Evolutionary conservation across 345 rosid species (phyloP).

Genomic region (Cardamine resedifolia): DNA sequence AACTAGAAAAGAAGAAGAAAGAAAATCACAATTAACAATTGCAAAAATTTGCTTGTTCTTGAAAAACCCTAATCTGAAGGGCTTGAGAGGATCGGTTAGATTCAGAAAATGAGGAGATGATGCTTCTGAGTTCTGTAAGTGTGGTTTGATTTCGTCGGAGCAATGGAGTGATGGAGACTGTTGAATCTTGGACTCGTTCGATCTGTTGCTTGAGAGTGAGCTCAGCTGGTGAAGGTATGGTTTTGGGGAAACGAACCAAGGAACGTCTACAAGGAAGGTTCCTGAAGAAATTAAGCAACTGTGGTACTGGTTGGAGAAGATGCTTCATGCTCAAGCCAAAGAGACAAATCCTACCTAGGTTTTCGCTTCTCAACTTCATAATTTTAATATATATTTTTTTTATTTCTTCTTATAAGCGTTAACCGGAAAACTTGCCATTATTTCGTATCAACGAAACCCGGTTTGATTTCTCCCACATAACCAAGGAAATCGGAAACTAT

Average conservation of each 20-base stretch:
- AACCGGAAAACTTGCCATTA: too few species aligned
- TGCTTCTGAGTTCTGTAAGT: conserved; percentile 25
- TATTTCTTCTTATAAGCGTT: too few species aligned
- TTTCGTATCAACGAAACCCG: too few species aligned
- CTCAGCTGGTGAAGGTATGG: conserved; percentile 19
- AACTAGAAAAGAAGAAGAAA: background rate
- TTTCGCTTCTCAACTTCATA: too few species aligned
- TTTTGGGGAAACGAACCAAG: conserved; percentile 16
- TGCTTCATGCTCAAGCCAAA: conserved; percentile 9
- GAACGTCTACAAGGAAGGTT: conserved; percentile 7
- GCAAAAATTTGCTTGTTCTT: background rate
- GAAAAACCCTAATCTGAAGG: conserved; percentile 42
- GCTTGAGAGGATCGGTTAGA: conserved; percentile 44
- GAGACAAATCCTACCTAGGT: background rate
- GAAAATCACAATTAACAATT: background rate
- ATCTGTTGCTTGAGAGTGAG: conserved; percentile 35
- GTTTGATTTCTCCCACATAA: too few species aligned
- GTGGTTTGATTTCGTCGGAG: conserved; percentile 32
- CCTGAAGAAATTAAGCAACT: background rate
- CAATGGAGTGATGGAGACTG: conserved; percentile 36
- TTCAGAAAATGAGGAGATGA: conserved; percentile 39
- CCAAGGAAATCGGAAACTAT: too few species aligned
- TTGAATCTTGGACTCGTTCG: conserved; percentile 28
- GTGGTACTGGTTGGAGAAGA: conserved; percentile 25
- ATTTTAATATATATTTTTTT: too few species aligned